These are phyloP conservation scores for Chlorella vulgaris DNA, from an alignment of 139 green algal species.

Conservation along the genomic window DNA sequence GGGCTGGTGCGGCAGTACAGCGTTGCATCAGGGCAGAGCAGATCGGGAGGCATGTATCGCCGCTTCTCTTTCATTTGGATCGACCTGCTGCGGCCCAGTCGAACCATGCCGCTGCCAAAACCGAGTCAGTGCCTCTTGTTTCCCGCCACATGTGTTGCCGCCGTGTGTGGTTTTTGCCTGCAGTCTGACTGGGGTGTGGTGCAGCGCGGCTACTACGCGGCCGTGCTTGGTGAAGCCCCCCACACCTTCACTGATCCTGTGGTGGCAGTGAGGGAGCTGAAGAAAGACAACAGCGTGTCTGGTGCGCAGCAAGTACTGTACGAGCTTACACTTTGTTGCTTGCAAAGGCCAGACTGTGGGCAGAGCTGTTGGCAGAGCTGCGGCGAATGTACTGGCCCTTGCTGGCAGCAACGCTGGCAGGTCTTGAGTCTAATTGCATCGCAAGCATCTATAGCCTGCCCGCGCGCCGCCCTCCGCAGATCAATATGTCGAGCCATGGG, in stretches of 20 bases:
- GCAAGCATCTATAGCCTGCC: not conserved
- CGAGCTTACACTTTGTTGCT: no score
- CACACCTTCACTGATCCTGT: constrained; percentile 81
- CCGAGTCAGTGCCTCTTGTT: not conserved
- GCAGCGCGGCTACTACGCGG: constrained; percentile 89
- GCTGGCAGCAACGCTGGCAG: not conserved
- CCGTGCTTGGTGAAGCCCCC: constrained; percentile 88
- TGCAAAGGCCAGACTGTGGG: not conserved
- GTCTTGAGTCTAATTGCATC: not conserved
- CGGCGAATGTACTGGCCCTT: not conserved
- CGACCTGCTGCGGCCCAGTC: not conserved
- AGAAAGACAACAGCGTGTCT: constrained; percentile 10
- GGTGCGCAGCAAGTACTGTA: not conserved
- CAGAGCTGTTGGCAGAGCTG: no score
- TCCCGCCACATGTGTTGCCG: not conserved
- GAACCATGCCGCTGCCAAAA: no score
- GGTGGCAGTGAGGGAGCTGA: constrained; percentile 59
- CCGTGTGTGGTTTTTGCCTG: not conserved
- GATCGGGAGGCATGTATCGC: not conserved
- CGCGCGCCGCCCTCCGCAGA: constrained; percentile 40
- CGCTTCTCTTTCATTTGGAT: not conserved
- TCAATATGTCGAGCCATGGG: constrained; percentile 82
- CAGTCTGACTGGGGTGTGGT: constrained; percentile 95
- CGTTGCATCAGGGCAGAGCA: not conserved
- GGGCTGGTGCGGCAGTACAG: not conserved